These are phyloP conservation scores for Hymenoscyphus repandus DNA, from an alignment of 2,329 filamentous ascomycete genomes.

Conservation along the genomic window DNA sequence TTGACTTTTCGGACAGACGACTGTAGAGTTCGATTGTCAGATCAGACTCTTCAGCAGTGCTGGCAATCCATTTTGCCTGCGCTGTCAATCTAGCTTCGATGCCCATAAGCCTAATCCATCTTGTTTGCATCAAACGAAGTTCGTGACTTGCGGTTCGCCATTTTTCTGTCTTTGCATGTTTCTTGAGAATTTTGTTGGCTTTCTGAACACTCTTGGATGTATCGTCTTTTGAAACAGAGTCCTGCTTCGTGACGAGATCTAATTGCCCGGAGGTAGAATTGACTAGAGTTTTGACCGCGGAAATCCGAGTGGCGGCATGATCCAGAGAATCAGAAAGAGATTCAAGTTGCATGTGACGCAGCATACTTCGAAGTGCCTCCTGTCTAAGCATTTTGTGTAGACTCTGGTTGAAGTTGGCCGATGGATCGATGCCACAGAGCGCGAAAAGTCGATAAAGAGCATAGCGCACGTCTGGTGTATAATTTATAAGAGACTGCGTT, in stretches of 20 bases:
- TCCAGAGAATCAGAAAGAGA: slow-evolving; percentile 10
- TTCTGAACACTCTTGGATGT: not conserved
- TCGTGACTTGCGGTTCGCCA: not conserved
- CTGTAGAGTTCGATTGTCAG: not conserved
- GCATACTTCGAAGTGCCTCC: slow-evolving; percentile 13
- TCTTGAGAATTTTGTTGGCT: not conserved
- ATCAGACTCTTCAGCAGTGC: not conserved
- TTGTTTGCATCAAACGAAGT: not conserved
- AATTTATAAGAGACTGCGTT: slow-evolving; percentile 6
- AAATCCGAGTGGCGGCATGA: not conserved
- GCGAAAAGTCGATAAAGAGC: slow-evolving; percentile 21
- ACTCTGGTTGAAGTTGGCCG: not conserved
- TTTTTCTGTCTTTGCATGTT: not conserved
- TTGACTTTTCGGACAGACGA: not conserved
- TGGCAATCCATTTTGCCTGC: not conserved
- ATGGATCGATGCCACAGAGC: slow-evolving; percentile 21
- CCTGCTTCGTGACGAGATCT: not conserved
- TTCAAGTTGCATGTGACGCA: slow-evolving; percentile 17
- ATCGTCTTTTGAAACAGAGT: not conserved
- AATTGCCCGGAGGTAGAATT: not conserved
- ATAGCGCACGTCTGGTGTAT: slow-evolving; percentile 14
- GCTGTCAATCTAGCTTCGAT: not conserved
- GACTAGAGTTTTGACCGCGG: not conserved
- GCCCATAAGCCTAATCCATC: not conserved
- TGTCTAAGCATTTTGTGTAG: slow-evolving; percentile 12